Percentiles rank a stretch among this genome's conserved stretches.
Evolutionary conservation across 345 rosid genomes (phyloP).

Genomic region (Arabis hirsuta): DNA sequence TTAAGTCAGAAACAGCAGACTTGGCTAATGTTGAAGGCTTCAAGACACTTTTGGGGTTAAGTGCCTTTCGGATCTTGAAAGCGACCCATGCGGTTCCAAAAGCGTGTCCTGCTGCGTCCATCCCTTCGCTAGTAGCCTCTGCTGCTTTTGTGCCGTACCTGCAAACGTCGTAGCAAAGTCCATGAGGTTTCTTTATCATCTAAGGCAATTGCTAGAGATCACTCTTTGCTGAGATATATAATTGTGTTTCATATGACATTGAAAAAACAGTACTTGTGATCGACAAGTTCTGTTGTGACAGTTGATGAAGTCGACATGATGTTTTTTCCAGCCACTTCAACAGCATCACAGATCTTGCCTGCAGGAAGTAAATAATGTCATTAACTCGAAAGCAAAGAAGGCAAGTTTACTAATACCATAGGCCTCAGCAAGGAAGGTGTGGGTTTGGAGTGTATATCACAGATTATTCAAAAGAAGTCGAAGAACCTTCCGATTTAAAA

Average conservation of each 20-base stretch:
- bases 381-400: neutral
- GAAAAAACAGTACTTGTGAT: constrained; percentile 55
- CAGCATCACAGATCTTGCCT: constrained; percentile 90
- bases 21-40: constrained; percentile 73
- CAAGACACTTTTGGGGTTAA: constrained; percentile 75
- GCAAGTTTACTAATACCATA: neutral
- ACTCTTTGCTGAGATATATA: constrained; percentile 18
- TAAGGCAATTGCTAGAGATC: constrained; percentile 3
- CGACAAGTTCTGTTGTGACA: constrained; percentile 85
- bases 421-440: neutral
- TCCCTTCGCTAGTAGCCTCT: constrained; percentile 67
- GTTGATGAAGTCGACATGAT: constrained; percentile 86
- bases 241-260: neutral
- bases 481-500: neutral
- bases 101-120: constrained; percentile 89
- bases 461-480: neutral
- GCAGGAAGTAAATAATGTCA: constrained; percentile 9
- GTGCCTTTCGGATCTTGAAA: constrained; percentile 84
- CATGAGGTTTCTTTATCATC: neutral
- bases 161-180: constrained; percentile 15
- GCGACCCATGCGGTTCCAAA: constrained; percentile 94
- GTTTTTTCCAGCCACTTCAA: constrained; percentile 90
- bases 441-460: neutral
- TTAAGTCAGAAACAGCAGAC: constrained; percentile 60
- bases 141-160: constrained; percentile 89